These are phyloP conservation scores for Trichosporon inkin DNA, from an alignment of 1,284 basidiomycete genomes.

Conservation along the genomic window DNA sequence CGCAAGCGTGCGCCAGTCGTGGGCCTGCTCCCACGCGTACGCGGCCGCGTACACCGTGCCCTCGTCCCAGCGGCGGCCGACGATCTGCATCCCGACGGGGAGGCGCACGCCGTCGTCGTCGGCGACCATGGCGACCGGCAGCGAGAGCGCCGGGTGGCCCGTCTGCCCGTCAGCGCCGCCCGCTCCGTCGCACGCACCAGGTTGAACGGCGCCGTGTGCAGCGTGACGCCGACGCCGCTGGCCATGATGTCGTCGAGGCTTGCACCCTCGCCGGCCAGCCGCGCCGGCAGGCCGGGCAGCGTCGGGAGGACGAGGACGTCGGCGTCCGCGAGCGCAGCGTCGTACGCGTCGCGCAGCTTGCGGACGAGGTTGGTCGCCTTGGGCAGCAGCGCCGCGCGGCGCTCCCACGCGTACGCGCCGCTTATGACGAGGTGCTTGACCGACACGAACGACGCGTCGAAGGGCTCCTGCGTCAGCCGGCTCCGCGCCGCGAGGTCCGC, in stretches of 20 bases:
- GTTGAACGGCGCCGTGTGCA: constrained; percentile 37
- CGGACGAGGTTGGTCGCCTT: constrained; percentile 44
- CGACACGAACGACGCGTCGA: constrained; percentile 43
- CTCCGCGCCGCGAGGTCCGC: constrained; percentile 50
- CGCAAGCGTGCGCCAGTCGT: constrained; percentile 41
- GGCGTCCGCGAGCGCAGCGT: constrained; percentile 47
- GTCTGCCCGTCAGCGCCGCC: constrained; percentile 28
- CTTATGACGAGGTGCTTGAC: constrained; percentile 62
- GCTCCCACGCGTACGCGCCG: constrained; percentile 29
- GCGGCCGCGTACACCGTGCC: constrained; percentile 46
- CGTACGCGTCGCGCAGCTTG: constrained; percentile 52
- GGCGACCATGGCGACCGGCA: constrained; percentile 46
- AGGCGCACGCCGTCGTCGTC: constrained; percentile 39
- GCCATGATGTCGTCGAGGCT: constrained; percentile 24
- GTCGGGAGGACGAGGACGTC: constrained; percentile 56
- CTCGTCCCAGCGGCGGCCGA: constrained; percentile 43
- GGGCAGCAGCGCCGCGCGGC: constrained; percentile 26
- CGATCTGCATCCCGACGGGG: constrained; percentile 50
- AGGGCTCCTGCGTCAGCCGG: constrained; percentile 52
- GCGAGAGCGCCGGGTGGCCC: constrained; percentile 44
- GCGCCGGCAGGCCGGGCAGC: constrained; percentile 28
- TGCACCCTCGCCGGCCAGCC: constrained; percentile 15
- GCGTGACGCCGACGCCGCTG: constrained; percentile 26
- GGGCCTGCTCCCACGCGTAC: constrained; percentile 45
- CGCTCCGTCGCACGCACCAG: constrained; percentile 23